Base-by-base conservation (phyloP, 1,284 basidiomycete genomes). In the Agroathelia rolfsii region DNA sequence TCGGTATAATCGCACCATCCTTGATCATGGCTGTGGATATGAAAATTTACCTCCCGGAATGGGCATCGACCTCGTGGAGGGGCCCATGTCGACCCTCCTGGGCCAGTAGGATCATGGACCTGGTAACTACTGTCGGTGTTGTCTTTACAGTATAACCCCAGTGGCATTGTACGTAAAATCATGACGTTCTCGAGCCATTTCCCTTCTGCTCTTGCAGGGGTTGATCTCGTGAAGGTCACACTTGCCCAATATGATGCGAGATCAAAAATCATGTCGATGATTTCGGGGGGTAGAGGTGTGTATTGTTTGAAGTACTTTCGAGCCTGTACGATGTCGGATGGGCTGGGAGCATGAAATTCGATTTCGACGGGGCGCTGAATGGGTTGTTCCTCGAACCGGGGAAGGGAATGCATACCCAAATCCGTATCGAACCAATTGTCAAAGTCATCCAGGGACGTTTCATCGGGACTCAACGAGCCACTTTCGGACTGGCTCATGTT, bases 181-280 rank as follows among this genome's bases (percentile, higher is more conserved):
- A 41, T 27, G 19, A 12, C 12, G 5, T 17, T 23, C 23, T 18
- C n/a, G 10, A 5, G 9, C 12, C 6, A 15, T 15, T 22, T 5
- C n/a, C 16, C 20, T 12, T 16, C n/a, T 24, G 12, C 9, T 4
- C 23, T 28, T 21, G 27, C 14, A 14, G 17, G 28, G 35, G 15
- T n/a, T 16, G 35, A 15, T n/a, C 17, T 16, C 13, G 14, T 30
- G 7, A 38, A 19, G 16, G 37, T 30, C 7, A 39, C 3, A 5
- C 38, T 25, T 6, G 34, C 5, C 38, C 40, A 40, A 20, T 36
- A 41, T 12, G 14, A 28, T 6, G 27, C 34, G 1, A 32, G 20
- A 12, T 40, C 39, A 8, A 40, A 14, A n/a, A 41, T 40, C 18
- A 20, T n/a, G 12, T 40, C 40, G n/a, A 36, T 27, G 10, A 40